Evolutionary conservation across 106 monocot genomes (phyloP), one percentile per base, ranked within the genome.

Genomic region (Gastrodia elata): DNA sequence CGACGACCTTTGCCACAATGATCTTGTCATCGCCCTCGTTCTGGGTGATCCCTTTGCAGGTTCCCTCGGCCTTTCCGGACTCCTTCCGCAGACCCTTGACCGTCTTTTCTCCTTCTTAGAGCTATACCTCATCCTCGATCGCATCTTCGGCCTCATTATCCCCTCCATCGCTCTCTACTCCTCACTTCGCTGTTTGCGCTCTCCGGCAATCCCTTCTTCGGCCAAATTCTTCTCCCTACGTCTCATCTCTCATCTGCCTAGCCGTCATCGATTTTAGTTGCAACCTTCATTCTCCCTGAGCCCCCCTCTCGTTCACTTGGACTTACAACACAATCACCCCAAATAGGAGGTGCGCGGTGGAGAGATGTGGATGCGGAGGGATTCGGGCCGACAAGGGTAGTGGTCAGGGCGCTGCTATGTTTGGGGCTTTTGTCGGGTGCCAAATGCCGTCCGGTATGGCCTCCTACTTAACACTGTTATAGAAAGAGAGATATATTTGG

Each of bases 71-170:
- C 82, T 94, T 26, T 9, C 68, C 43, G 87, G 87, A 70, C 77
- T 48, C n/a, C 83, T 93, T 34, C 58, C 77, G 3, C 10, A 77
- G 36, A 39, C 88, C 46, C 38, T 93, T 49, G 74, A 76, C 36
- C 77, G 70, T 38, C 83, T 94, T 82, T 72, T 84, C 61, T 77
- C 82, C 8, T 88, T 94, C 75, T 2, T 75, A 22, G 78, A 80
- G 49, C 86, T 91, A 18, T 88, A 88, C 22, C 88, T 94, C 79
- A 84, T 84, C 33, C 86, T 91, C 16, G 94, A 88, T 68, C 73
- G 76, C 39, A 79, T 82, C 44, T 68, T 46, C 65, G 85, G 88
- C 5, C 73, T 77, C 24, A 55, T 87, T 20, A 87, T 87, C 2
- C 0, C 35, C 55, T 25, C 80, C 71, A 38, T 92, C 38, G 22